Evolutionary conservation across 208 protist genomes (phyloP), one percentile per base, ranked within the genome.

Genomic region (Trypanosoma scelopori): DNA sequence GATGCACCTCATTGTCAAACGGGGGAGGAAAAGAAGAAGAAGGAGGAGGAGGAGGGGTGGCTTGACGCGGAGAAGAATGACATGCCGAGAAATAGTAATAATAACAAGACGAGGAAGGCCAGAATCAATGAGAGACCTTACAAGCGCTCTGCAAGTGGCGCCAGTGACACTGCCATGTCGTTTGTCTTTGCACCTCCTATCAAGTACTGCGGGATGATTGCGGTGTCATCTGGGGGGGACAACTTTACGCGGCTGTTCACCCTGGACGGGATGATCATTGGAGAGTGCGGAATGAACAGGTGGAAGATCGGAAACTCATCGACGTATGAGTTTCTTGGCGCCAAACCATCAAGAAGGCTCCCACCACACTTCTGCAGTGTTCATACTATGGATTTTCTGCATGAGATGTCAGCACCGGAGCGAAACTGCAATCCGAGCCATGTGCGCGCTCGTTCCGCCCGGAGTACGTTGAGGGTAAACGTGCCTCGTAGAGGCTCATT

Each of bases 211-310:
- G 69, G 70, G 32, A 67, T 84, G n/a, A 69, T 91, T 23, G 79
- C 90, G 15, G 68, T 87, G 18, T 92, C 83, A 73, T 84, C 78
- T 45, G 78, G 75, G 23, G 53, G 42, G 3, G 79, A 88, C 22
- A 79, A 84, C 50, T 91, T 84, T 60, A 85, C 83, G 22, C 74
- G 89, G 12, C 69, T 81, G 56, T 94, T 92, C 64, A 85, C 78
- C 12, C 50, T 92, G 3, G 67, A 69, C 50, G 89, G 89, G 0
- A 69, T 78, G 18, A 66, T 78, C 22, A 78, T 94, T 53, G 89
- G 89, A 16, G 89, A 94, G 53, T 76, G 85, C 22, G 89, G 89
- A 5, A 89, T 90, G 81, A 76, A 88, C 45, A 55, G 43, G 12
- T 94, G 81, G 81, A 61, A 65, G 13, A 18, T 80, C 3, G 42